These are phyloP conservation scores for Cladosporium sp. DNA, from an alignment of 2,329 filamentous ascomycete species.

Conservation along the genomic window DNA sequence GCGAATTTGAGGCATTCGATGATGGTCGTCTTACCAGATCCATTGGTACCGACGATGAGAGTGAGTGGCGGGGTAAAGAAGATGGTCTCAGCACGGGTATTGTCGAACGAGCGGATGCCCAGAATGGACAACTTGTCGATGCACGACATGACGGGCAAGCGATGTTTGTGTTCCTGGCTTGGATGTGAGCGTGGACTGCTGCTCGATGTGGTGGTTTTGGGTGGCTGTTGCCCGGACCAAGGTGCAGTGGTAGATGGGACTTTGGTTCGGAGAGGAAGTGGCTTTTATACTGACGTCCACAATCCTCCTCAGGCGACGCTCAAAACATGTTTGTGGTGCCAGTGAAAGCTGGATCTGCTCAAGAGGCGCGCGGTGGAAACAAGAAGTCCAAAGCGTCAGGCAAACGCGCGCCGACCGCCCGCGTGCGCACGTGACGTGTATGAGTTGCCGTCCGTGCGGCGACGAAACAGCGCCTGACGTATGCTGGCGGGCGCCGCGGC, in stretches of 20 bases:
- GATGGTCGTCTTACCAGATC: conserved; percentile 97
- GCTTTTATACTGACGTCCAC: neutral
- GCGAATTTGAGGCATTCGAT: conserved; percentile 99
- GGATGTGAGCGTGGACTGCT: neutral
- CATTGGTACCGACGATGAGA: conserved; percentile 95
- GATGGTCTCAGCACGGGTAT: conserved; percentile 72
- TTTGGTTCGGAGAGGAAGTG: neutral
- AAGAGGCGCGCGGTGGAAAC: neutral
- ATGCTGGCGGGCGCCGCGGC: neutral
- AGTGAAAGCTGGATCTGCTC: neutral
- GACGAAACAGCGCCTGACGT: neutral
- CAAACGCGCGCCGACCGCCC: neutral
- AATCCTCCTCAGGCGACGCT: neutral
- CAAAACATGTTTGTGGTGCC: conserved; percentile 1
- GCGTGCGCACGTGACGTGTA: neutral
- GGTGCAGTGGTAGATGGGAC: neutral
- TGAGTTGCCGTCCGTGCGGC: neutral
- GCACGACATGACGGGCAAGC: conserved; percentile 50
- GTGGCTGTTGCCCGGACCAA: neutral
- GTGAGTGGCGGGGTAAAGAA: conserved; percentile 88
- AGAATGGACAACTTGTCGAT: conserved; percentile 88
- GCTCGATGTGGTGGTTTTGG: neutral
- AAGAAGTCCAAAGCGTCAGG: neutral
- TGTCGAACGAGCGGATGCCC: conserved; percentile 85
- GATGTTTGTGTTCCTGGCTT: neutral